Conservation (phyloP, 208 protist genomes). For the Porcisia deanei region DNA sequence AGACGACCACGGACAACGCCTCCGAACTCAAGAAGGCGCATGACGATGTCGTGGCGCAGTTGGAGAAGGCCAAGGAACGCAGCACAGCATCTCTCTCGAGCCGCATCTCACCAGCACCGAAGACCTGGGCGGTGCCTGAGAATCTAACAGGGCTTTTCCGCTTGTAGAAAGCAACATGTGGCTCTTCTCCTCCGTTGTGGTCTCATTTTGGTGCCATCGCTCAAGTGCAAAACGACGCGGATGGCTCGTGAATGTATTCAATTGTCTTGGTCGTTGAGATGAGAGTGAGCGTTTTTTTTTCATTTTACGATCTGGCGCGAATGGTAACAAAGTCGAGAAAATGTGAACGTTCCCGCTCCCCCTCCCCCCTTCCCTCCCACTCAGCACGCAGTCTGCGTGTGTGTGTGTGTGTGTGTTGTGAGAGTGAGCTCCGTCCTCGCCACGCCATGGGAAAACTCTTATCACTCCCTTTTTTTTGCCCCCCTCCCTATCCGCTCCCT, state of each 20-base stretch:
- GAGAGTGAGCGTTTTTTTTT: too few species aligned
- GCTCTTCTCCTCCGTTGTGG: neutral
- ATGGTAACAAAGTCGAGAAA: too few species aligned
- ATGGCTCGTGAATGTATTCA: neutral
- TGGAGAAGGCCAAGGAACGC: slow-evolving; percentile 28
- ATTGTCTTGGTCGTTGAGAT: neutral
- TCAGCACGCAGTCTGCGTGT: neutral
- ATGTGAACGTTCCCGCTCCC: too few species aligned
- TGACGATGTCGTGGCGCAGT: slow-evolving; percentile 24
- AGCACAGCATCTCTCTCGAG: neutral
- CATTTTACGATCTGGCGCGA: too few species aligned
- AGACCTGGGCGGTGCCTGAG: slow-evolving; percentile 22
- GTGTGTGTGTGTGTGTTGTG: neutral
- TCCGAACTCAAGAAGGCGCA: slow-evolving; percentile 18
- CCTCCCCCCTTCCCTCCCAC: neutral
- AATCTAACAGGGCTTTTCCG: slow-evolving; percentile 35
- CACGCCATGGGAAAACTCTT: neutral
- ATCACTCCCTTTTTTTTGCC: neutral
- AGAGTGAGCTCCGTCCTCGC: neutral
- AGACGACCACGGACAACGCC: neutral
- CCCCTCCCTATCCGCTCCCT: neutral
- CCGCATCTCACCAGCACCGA: neutral
- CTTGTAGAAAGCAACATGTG: slow-evolving; percentile 9
- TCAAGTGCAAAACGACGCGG: neutral
- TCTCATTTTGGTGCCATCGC: neutral